A percentile compares a stretch with the other conserved stretches of the same genome.
Conservation (phyloP, 257 asterid species). For the Asclepias syriaca region DNA sequence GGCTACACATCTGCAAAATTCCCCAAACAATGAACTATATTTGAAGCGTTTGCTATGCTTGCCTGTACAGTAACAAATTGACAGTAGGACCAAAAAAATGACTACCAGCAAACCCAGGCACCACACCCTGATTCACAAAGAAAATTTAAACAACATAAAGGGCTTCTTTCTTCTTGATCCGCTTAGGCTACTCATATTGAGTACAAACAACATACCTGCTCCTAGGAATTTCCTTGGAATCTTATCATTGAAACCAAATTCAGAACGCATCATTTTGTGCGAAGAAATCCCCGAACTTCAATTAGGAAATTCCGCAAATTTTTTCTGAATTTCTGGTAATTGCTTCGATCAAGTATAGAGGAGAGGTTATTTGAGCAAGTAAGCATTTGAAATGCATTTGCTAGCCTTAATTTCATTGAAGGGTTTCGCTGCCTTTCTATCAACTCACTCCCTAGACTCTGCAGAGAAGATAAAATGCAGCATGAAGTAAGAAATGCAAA, state of each 20-base stretch:
- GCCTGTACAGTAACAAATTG: too few species aligned
- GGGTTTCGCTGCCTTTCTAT: conserved; percentile 62
- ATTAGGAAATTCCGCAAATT: conserved; percentile 63
- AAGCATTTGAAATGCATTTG: conserved; percentile 70
- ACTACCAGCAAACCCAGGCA: background rate
- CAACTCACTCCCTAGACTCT: conserved; percentile 69
- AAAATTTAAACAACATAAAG: too few species aligned
- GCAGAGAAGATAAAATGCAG: conserved; percentile 22
- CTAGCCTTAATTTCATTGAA: conserved; percentile 56
- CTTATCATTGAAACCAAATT: background rate
- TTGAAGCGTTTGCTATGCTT: too few species aligned
- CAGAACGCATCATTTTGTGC: conserved; percentile 40
- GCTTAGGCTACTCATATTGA: background rate
- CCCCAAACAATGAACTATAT: too few species aligned
- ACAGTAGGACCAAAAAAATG: background rate
- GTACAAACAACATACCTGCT: background rate
- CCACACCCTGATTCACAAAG: background rate
- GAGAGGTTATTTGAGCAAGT: conserved; percentile 72
- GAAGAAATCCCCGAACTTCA: conserved; percentile 94
- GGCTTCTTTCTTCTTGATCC: background rate
- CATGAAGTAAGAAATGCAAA: background rate
- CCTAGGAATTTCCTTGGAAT: background rate
- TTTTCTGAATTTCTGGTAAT: conserved; percentile 83
- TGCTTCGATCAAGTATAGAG: conserved; percentile 66
- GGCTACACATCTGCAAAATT: too few species aligned